Base-by-base conservation (phyloP, 139 green algal species). In the Gonium pectorale region DNA sequence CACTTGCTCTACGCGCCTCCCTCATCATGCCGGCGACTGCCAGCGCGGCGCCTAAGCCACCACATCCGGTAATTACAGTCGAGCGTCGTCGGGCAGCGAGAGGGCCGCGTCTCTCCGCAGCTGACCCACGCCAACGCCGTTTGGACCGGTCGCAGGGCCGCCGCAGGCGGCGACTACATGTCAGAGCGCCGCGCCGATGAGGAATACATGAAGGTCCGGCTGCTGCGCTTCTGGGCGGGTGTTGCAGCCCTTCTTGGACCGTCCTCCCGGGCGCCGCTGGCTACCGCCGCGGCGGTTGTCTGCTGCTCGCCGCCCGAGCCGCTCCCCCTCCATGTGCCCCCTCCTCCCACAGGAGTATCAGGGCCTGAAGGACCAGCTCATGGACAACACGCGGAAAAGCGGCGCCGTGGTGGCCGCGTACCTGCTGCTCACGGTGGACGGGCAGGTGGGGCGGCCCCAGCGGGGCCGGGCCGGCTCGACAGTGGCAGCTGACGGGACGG, bases 331-430 rank as follows among this genome's bases (percentile, higher is more conserved):
- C 5, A 29, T 29, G 19, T 5, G 26, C 59, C 27, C 29, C 13
- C 59, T 37, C 59, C 26, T 13, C 26, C 27, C 59, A 37, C 3
- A 92, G 72, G 93, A 96, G 52, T 96, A 95, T 71, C 64, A 79
- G n/a, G 83, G 83, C 6, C 74, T 96, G 1, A 95, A 96, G 43
- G 43, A 83, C 31, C 44, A 83, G 72, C 79, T 95, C 27, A 67
- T 93, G 6, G 87, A 90, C 52, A 90, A 84, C 69, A 94, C 93
- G 9, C 91, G 92, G 46, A 94, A 93, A 26, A 89, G 91, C 80
- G 92, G 91, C 8, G 85, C 81, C 29, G 86, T 85, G 3, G 86
- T 96, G n/a, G 89, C 88, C 2, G 69, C 82, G 0, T 96, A 96
- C 87, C 71, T 95, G 1, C 56, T 96, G n/a, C 40, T 96, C 3